Evolutionary conservation across 495 filamentous ascomycete species (phyloP).

Genomic region (Filosporella fistucella): DNA sequence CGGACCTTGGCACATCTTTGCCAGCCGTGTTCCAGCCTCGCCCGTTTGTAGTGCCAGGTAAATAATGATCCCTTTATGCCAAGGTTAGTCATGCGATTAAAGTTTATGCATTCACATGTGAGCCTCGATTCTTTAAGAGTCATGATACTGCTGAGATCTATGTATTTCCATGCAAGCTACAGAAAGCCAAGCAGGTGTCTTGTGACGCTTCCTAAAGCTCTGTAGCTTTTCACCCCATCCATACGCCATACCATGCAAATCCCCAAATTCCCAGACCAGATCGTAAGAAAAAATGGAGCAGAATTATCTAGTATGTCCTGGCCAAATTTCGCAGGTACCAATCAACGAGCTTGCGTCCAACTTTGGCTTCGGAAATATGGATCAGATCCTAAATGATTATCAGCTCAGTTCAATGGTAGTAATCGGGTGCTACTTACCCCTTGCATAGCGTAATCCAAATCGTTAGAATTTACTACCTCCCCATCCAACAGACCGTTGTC

Average conservation of each 20-base stretch:
- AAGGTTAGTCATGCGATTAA: too few relatives aligned
- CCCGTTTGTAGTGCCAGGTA: too few relatives aligned
- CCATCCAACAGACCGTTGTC: slow-evolving; percentile 88
- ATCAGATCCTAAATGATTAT: slow-evolving; percentile 66
- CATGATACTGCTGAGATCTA: too few relatives aligned
- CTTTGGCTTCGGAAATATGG: slow-evolving; percentile 97
- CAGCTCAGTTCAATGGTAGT: slow-evolving; percentile 1
- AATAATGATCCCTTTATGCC: too few relatives aligned
- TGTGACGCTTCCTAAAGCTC: too few relatives aligned
- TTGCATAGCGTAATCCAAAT: slow-evolving; percentile 95
- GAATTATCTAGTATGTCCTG: slow-evolving; percentile 67
- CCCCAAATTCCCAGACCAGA: slow-evolving; percentile 11
- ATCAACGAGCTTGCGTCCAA: slow-evolving; percentile 91
- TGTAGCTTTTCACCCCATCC: too few relatives aligned
- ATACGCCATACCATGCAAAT: slow-evolving; percentile 20
- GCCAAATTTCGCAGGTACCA: slow-evolving; percentile 98
- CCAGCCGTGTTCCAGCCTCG: too few relatives aligned
- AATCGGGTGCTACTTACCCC: slow-evolving; percentile 51
- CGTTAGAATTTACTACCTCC: slow-evolving; percentile 83
- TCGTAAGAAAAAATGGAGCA: slow-evolving; percentile 10
- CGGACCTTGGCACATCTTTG: too few relatives aligned
- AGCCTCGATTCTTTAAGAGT: too few relatives aligned
- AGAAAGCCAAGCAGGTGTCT: too few relatives aligned
- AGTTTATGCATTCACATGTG: too few relatives aligned
- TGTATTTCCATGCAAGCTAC: too few relatives aligned